phyloP scores from a whole-genome alignment of 257 asterid species.

The Coffea canephora region DNA sequence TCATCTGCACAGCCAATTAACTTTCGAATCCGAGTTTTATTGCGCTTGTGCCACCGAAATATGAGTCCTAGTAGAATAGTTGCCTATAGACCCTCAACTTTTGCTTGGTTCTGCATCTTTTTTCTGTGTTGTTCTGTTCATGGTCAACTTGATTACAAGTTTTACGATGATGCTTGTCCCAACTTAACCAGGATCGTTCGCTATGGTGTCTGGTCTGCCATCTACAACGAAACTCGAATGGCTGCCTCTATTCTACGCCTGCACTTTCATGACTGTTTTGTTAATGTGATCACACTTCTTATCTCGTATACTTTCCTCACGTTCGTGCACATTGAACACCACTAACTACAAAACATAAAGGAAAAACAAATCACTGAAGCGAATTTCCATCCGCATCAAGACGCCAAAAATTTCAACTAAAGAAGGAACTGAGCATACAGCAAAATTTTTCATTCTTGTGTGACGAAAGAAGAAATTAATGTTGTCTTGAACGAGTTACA shows the following conservation, averaged over 20 bases:
- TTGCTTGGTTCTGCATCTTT: constrained; percentile 31
- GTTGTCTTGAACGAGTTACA: no score
- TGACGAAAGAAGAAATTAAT: no score
- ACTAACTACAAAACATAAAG: no score
- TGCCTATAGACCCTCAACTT: constrained; percentile 16
- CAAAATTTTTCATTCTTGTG: no score
- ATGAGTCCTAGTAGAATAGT: constrained; percentile 17
- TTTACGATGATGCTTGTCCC: constrained; percentile 55
- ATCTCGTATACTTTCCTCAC: not conserved
- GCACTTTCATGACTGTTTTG: constrained; percentile 79
- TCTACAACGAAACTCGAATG: constrained; percentile 66
- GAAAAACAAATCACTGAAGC: no score
- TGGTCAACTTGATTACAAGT: constrained; percentile 56
- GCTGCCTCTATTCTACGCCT: constrained; percentile 79
- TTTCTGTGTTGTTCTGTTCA: constrained; percentile 28
- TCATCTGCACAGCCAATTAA: constrained; percentile 8
- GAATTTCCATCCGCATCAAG: no score
- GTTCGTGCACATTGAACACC: no score
- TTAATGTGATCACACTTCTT: constrained; percentile 33
- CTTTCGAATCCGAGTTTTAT: not conserved
- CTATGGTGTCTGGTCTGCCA: constrained; percentile 61
- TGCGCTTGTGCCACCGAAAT: not conserved
- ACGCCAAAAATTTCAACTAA: no score
- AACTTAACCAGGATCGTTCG: constrained; percentile 48
- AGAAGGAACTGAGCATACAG: no score